phyloP scores from a whole-genome alignment of 1,139 yeast genomes.

The Hyphopichia khmerensis region DNA sequence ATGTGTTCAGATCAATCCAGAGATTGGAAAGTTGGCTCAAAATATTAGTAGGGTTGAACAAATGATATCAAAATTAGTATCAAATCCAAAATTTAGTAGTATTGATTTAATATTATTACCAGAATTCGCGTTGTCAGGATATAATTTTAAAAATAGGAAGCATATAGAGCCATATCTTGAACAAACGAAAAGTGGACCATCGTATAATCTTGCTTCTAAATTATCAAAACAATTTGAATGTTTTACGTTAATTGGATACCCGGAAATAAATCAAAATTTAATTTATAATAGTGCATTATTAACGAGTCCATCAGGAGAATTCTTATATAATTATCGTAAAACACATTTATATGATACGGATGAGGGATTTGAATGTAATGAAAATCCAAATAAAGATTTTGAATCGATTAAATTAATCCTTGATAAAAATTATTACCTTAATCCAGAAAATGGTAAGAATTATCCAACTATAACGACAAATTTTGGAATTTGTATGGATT shows the following conservation, averaged over 20 bases:
- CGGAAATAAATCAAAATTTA: constrained; percentile 47
- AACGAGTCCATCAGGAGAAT: constrained; percentile 55
- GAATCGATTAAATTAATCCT: constrained; percentile 37
- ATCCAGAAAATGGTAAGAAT: constrained; percentile 4
- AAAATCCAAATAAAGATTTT: constrained; percentile 58
- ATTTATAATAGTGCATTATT: constrained; percentile 76
- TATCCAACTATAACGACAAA: constrained; percentile 36
- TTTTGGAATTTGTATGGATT: constrained; percentile 94
- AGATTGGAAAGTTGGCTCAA: constrained; percentile 55
- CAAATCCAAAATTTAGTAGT: constrained; percentile 12
- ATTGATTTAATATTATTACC: constrained; percentile 74
- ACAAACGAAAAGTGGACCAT: constrained; percentile 33
- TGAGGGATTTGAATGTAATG: constrained; percentile 76
- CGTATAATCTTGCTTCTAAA: constrained; percentile 29
- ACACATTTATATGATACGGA: constrained; percentile 79
- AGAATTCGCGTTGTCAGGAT: constrained; percentile 85
- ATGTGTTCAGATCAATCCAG: constrained; percentile 67
- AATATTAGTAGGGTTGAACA: constrained; percentile 50
- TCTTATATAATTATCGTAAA: constrained; percentile 72
- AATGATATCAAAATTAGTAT: constrained; percentile 28
- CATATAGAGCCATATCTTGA: background rate
- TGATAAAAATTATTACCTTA: constrained; percentile 24
- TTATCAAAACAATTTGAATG: constrained; percentile 58
- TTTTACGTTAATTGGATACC: constrained; percentile 80
- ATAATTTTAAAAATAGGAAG: constrained; percentile 34